Base-by-base conservation (phyloP, 345 rosid species). In the Durio zibethinus region DNA sequence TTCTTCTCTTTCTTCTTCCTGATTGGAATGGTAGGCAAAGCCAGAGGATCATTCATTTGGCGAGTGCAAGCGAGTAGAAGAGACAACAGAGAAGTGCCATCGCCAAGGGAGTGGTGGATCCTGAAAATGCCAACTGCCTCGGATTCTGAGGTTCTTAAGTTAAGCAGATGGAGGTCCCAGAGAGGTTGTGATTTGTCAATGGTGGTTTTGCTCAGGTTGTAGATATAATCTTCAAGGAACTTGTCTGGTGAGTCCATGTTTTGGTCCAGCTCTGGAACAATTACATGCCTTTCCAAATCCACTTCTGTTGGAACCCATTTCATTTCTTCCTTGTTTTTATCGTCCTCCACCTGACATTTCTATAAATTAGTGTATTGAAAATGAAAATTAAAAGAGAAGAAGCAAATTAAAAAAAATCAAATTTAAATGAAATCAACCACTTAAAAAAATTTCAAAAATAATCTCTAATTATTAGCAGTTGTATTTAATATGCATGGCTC, bases 21-120 rank as follows among this genome's bases (percentile, higher is more conserved):
- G 35, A 31, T 53, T 0, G 86, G 87, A 74, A 87, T 66, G 2
- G 76, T 69, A 0, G 85, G 85, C 74, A 85, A 56, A 1, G 81
- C 85, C 40, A 59, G 48, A 0, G 87, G 86, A 63, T 83, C 27
- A 6, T 72, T 38, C 61, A 64, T 50, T 75, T 83, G 77, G 5
- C 84, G 82, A 33, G 86, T 78, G 70, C 88, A 85, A 4, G 83
- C 85, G 3, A 85, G 72, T 4, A 83, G 82, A 48, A 83, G 84
- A 31, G 90, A 87, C 83, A 83, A 70, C 16, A 85, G 85, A 11
- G 87, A 87, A 43, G 84, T 61, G 33, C 85, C 85, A 35, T 85
- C 85, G 43, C 90, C 90, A 0, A 85, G 81, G 21, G 90, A 85
- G 84, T 85, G 90, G 80, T 87, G 90, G 71, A 83, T 67, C 61